Evolutionary conservation across 495 filamentous ascomycete genomes (phyloP).

Genomic region (Annulohypoxylon nitens): DNA sequence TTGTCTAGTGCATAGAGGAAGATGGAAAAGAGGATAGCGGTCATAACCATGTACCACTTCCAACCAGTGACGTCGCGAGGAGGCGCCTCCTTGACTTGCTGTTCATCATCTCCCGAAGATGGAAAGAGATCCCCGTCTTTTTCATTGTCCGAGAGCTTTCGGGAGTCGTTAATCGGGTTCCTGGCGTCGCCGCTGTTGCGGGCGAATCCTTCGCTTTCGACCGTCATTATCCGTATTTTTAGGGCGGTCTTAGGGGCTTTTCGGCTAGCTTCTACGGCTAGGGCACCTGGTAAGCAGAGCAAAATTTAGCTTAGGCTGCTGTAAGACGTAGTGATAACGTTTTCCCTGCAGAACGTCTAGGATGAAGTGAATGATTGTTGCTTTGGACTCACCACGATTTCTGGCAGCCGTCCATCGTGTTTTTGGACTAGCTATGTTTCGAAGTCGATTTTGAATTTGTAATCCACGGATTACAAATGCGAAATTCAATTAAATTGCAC

Average conservation of each 20-base stretch:
- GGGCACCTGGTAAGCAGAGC: background rate
- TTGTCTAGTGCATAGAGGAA: conserved; percentile 68
- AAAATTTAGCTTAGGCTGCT: background rate
- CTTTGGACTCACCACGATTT: background rate
- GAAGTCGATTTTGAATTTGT: background rate
- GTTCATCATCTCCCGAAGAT: conserved; percentile 1
- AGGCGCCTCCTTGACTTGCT: background rate
- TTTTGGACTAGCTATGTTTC: background rate
- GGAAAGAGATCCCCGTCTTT: background rate
- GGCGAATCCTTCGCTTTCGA: background rate
- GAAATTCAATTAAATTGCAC: conserved; percentile 1
- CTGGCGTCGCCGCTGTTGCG: background rate
- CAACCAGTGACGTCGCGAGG: conserved; percentile 1
- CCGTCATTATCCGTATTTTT: background rate
- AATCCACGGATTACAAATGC: conserved; percentile 4
- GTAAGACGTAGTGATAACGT: background rate
- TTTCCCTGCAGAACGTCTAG: background rate
- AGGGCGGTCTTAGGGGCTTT: background rate
- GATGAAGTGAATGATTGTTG: background rate
- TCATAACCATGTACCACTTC: conserved; percentile 54
- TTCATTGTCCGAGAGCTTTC: background rate
- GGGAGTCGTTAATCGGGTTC: background rate
- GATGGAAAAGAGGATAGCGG: conserved; percentile 59
- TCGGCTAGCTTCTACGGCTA: background rate
- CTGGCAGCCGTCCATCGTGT: background rate